Base-by-base conservation (phyloP, 345 rosid species). In the Populus tremula region DNA sequence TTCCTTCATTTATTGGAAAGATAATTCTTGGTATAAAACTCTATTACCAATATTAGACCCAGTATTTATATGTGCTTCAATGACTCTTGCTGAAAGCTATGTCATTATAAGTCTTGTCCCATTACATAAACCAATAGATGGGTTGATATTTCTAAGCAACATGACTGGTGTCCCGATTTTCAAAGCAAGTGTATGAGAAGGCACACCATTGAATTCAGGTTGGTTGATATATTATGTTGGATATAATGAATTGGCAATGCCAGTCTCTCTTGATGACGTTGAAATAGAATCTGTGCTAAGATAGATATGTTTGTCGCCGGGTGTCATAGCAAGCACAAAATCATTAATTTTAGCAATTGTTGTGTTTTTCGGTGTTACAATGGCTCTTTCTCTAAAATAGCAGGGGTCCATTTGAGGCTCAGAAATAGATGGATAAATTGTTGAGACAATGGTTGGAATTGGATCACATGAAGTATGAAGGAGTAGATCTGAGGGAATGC, bases 101-200 rank as follows among this genome's bases (percentile, higher is more conserved):
- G 61, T 65, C 13, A 71, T 16, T 18, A 50, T 38, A 23, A 59
- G 20, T 20, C 81, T 35, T 47, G 72, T 72, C 0, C 54, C 72
- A 65, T 78, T 78, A 10, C 81, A 78, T 8, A 64, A 14, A 1
- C 76, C 66, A 0, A 5, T 6, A 0, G 64, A n/a, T 35, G 49
- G 72, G 43, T 72, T 50, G 4, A 78, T 16, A 27, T 78, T 78
- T 12, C 56, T 50, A 5, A 78, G 13, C 3, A 78, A 9, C 39
- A 79, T 67, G 0, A 79, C 18, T 0, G 49, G 82, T 5, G 36
- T 59, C 1, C 77, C 49, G 20, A 79, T 14, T 61, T 79, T 72
- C 2, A 72, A 35, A 13, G 23, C 21, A 8, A 72, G 18, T 13
- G 53, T 23, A 36, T 71, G 72, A 63, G 18, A 17, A 12, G 76